Conservation (phyloP, 2,329 filamentous ascomycete species). For the Alternaria conjuncta region DNA sequence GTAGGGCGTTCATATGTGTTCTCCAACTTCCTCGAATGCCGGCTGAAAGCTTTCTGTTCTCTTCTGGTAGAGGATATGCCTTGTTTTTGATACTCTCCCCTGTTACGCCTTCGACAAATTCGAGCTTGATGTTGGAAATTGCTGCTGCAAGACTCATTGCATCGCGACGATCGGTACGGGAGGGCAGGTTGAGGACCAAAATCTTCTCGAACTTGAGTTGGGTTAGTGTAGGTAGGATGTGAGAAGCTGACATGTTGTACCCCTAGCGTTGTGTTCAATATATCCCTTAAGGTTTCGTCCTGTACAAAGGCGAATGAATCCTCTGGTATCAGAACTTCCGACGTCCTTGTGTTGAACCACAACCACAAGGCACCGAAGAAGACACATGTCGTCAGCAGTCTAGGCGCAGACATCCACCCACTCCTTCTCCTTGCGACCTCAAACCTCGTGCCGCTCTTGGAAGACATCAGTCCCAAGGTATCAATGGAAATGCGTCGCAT, state of each 20-base stretch:
- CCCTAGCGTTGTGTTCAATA: conserved; percentile 37
- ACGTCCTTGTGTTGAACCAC: conserved; percentile 25
- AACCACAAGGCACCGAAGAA: conserved; percentile 31
- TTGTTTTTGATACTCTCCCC: conserved; percentile 42
- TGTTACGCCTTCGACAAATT: conserved; percentile 58
- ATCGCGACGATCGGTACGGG: conserved; percentile 61
- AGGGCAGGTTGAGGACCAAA: conserved; percentile 61
- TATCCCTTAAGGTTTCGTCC: conserved; percentile 31
- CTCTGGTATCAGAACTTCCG: conserved; percentile 22
- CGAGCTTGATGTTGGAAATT: conserved; percentile 56
- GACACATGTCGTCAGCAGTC: conserved; percentile 30
- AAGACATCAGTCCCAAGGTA: conserved; percentile 33
- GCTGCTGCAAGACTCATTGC: conserved; percentile 58
- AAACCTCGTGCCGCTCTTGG: conserved; percentile 22
- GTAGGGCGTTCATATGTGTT: conserved; percentile 42
- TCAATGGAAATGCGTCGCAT: conserved; percentile 41
- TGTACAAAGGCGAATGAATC: conserved; percentile 32
- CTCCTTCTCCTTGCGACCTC: conserved; percentile 22
- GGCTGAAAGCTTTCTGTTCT: conserved; percentile 34
- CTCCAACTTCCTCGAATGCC: conserved; percentile 42
- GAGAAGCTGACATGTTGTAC: conserved; percentile 18
- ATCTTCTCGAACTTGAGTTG: conserved; percentile 59
- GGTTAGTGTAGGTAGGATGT: not conserved
- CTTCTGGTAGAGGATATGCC: conserved; percentile 38
- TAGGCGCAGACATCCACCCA: conserved; percentile 31